Conservation (phyloP, 257 asterid genomes). For the Ilex aquifolium region DNA sequence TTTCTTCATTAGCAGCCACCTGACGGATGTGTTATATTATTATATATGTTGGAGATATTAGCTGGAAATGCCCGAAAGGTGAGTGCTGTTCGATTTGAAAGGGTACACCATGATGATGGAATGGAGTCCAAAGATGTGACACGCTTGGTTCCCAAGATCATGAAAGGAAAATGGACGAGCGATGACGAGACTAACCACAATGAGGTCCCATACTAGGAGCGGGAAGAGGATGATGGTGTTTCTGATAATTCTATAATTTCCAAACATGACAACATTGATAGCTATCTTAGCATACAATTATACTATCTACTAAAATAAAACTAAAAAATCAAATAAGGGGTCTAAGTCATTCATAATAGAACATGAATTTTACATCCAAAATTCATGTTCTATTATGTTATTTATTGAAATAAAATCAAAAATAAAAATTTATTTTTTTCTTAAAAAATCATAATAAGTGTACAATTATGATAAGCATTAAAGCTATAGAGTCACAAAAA, state of each 20-base stretch:
- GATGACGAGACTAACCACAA: slow-evolving; percentile 26
- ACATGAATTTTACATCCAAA: too few relatives aligned
- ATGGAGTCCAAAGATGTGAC: slow-evolving; percentile 39
- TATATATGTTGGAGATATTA: slow-evolving; percentile 54
- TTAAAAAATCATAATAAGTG: too few relatives aligned
- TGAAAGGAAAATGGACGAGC: slow-evolving; percentile 60
- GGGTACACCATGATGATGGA: slow-evolving; percentile 41
- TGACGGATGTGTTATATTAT: slow-evolving; percentile 2
- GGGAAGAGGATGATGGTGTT: not conserved
- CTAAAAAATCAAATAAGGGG: too few relatives aligned
- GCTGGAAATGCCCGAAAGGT: slow-evolving; percentile 98
- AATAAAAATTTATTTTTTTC: too few relatives aligned
- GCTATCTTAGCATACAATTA: slow-evolving; percentile 28
- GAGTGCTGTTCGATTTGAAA: slow-evolving; percentile 86
- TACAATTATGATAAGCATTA: too few relatives aligned
- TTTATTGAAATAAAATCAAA: too few relatives aligned
- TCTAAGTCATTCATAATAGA: too few relatives aligned
- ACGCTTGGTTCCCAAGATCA: slow-evolving; percentile 55
- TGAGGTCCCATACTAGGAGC: slow-evolving; percentile 31
- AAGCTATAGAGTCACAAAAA: too few relatives aligned
- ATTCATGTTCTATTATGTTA: too few relatives aligned
- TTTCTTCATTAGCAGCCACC: slow-evolving; percentile 1
- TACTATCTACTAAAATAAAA: slow-evolving; percentile 7
- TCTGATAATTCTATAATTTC: slow-evolving; percentile 40
- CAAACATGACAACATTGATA: slow-evolving; percentile 49